Base-by-base conservation (phyloP, 306 rosid genomes). In the Sechiopsis laciniata region DNA sequence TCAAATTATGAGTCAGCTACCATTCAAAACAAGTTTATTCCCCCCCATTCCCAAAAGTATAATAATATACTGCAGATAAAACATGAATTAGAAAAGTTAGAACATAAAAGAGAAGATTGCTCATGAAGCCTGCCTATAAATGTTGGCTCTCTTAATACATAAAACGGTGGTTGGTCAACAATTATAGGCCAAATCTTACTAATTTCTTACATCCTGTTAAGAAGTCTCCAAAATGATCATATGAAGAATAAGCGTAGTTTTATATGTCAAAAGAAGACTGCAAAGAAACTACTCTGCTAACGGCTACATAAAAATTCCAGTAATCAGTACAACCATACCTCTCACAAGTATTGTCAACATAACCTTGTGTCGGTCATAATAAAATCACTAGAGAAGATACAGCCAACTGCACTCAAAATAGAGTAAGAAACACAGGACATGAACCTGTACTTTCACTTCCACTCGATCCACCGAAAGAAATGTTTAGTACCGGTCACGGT, bases 311-410 rank as follows among this genome's bases (percentile, higher is more conserved):
- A 51, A 26, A 69, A 70, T 70, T 70, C 60, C 59, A 70, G 74
- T 70, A 70, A 70, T 70, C 45, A 72, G 83, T 81, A 54, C 83
- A 77, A 69, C 76, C 88, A 85, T 76, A 76, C 81, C 85, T 79
- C 78, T 76, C 84, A 85, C 76, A 80, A 78, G 81, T 56, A 20
- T 55, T 81, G 77, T 79, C 65, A 68, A 77, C 75, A 83, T 81
- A 85, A 73, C 78, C 87, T 87, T 52, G 60, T 50, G 74, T 16
- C 7, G 16, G 46, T 51, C 59, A 26, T 15, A 14, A 52, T 52
- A 70, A 51, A 70, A 24, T 22, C 74, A 52, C 26, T 50, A 50
- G 74, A 50, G 56, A 70, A 26, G 74, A 70, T 70, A 70, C 74
- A 70, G 60, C 74, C 74, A 70, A 51, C 60, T 24, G 48, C 74